Base-by-base conservation (phyloP, 495 filamentous ascomycete genomes). In the Clohesyomyces aquaticus region DNA sequence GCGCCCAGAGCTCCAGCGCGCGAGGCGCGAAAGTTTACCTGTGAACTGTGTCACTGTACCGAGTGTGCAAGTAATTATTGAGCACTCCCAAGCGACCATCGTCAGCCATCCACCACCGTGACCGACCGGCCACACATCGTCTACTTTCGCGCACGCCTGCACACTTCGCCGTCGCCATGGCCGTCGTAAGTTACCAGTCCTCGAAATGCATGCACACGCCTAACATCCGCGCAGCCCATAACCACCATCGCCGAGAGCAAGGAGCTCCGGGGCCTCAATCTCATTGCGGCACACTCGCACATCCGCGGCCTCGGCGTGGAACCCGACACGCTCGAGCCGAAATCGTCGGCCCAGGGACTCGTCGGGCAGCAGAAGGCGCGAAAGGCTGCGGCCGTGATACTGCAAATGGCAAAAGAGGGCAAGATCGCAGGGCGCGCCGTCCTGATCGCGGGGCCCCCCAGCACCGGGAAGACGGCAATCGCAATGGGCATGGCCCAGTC, bases 401-500 rank as follows among this genome's bases (percentile, higher is more conserved):
- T 99, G 63, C 91, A 97, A 76, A 98, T 99, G 93, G 95, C 96
- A 61, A 96, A 94, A 77, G 91, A 95, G 70, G 93, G 93, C 67
- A 98, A 96, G 77, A 98, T 99, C 78, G 95, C 95, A 50, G 94
- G 94, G 46, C 85, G 93, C 66, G 94, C 94, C 18, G 90, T 98
- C 19, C 79, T 99, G 65, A 96, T 99, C 66, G 93, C 94, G 55
- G 94, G 94, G 0, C 94, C 95, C 56, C 95, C 94, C 16, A 97
- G 94, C 77, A 99, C 94, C 26, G 94, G 94, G 53, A 99, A 99
- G 80, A 98, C 94, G 0, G 94, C 94, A 32, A 95, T 99, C 71
- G 94, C 95, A 27, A 97, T 98, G 90, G 94, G 92, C 41, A 97
- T 99, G 93, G 88, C 93, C 19, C 94, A 98, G 70, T 93, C 92